These are phyloP conservation scores for Cytospora piceicola DNA, from an alignment of 2,329 filamentous ascomycete genomes.

Conservation along the genomic window DNA sequence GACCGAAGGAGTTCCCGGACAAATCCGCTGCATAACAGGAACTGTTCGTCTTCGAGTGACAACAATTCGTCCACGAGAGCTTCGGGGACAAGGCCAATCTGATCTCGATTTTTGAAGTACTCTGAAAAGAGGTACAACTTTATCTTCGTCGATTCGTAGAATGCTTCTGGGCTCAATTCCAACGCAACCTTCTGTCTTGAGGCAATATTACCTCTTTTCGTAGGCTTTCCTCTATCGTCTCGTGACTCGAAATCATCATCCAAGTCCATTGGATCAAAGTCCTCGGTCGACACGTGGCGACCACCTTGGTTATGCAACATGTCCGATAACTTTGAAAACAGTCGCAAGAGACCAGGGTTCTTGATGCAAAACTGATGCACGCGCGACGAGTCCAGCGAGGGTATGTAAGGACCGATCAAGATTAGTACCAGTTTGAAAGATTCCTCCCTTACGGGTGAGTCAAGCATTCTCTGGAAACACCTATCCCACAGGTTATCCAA, in stretches of 20 bases:
- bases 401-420: slow-evolving; percentile 51
- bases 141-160: slow-evolving; percentile 52
- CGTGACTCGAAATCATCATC: slow-evolving; percentile 68
- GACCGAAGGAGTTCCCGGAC: slow-evolving; percentile 57
- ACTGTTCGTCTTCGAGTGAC: slow-evolving; percentile 54
- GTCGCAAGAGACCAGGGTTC: slow-evolving; percentile 46
- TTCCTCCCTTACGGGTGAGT: slow-evolving; percentile 49
- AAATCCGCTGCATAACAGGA: slow-evolving; percentile 56
- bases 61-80: slow-evolving; percentile 55
- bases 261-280: slow-evolving; percentile 65
- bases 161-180: slow-evolving; percentile 48
- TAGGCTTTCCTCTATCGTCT: slow-evolving; percentile 50
- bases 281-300: slow-evolving; percentile 42
- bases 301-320: slow-evolving; percentile 39
- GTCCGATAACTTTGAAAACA: slow-evolving; percentile 48
- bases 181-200: slow-evolving; percentile 52
- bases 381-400: slow-evolving; percentile 45
- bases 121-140: slow-evolving; percentile 51
- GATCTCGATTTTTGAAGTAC: slow-evolving; percentile 48
- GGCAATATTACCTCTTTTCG: slow-evolving; percentile 45
- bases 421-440: slow-evolving; percentile 54
- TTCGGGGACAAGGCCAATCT: slow-evolving; percentile 55
- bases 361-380: slow-evolving; percentile 45
- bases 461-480: slow-evolving; percentile 46
- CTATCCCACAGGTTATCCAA: slow-evolving; percentile 48